Evolutionary conservation across 148 eudicot species (phyloP), one percentile per base, ranked within the genome.

Genomic region (Nyssa sinensis): DNA sequence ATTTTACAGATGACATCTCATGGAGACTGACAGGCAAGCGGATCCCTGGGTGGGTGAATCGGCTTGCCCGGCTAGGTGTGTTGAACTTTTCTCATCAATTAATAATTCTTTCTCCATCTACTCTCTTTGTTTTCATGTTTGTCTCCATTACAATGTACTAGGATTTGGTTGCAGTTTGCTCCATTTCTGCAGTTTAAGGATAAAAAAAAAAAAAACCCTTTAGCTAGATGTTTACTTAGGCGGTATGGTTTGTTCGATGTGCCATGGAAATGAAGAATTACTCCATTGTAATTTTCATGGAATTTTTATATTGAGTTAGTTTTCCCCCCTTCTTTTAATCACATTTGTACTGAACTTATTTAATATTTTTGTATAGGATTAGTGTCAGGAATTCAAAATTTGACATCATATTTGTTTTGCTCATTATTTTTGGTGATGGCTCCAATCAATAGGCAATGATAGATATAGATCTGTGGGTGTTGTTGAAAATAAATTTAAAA

Each of bases 11-110:
- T 80, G 96, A 91, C 55, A 57, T 89, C 32, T 76, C 88, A 1
- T 25, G 39, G 60, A 88, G 87, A 83, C 79, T 91, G 70, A 87
- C 85, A n/a, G 89, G 93, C 34, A 87, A 80, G 75, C 75, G 75
- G 16, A 84, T 91, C 75, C 96, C 93, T 69, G 87, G 93, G 53
- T 91, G 96, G 96, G 93, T 91, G 61, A 91, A 91, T 80, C 85
- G 96, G 49, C 89, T 91, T 70, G 96, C 93, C 33, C 82, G 81
- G 76, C 63, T 87, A 62, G 96, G 96, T 91, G 80, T 64, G 79
- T 70, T 41, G 34, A 62, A 21, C 7, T 66, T 33, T 64, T 60
- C 33, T 49, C 53, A 9, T 34, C 19, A 28, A 59, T 17, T 14
- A 12, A 17, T 66, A 14, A 28, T 72, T 21, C 34, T 37, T 37